Evolutionary conservation across 2,329 filamentous ascomycete genomes (phyloP).

Genomic region (Pestalotiopsis sp.): DNA sequence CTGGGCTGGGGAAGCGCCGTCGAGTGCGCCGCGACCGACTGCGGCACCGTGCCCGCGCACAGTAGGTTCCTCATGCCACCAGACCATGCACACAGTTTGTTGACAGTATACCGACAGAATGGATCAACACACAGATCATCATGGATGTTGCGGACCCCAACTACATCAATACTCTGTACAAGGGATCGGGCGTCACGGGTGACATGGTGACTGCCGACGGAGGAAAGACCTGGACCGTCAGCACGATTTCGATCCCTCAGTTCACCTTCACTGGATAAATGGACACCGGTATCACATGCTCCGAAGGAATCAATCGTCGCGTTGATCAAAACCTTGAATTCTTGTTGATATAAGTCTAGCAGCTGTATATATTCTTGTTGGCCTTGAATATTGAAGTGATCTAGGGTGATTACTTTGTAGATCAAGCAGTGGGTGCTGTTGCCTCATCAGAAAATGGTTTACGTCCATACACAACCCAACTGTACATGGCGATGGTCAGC

Average conservation of each 20-base stretch:
- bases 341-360: too few relatives aligned
- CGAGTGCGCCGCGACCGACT: slow-evolving; percentile 39
- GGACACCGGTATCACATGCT: too few relatives aligned
- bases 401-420: neutral
- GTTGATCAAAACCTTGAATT: too few relatives aligned
- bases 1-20: slow-evolving; percentile 24
- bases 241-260: slow-evolving; percentile 36
- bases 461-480: neutral
- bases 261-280: slow-evolving; percentile 20
- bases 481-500: neutral
- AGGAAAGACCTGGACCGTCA: slow-evolving; percentile 46
- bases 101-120: slow-evolving; percentile 24
- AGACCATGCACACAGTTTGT: neutral
- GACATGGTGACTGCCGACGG: slow-evolving; percentile 41
- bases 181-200: slow-evolving; percentile 41
- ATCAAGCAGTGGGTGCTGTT: neutral
- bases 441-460: neutral
- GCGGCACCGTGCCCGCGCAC: slow-evolving; percentile 42
- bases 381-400: too few relatives aligned
- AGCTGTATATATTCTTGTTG: too few relatives aligned
- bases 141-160: slow-evolving; percentile 32
- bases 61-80: slow-evolving; percentile 22
- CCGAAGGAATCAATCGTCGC: too few relatives aligned
- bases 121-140: slow-evolving; percentile 40
- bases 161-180: slow-evolving; percentile 39